These are phyloP conservation scores for Diversispora eburnea DNA, from an alignment of 192 early-diverging fungal genomes.

Conservation along the genomic window DNA sequence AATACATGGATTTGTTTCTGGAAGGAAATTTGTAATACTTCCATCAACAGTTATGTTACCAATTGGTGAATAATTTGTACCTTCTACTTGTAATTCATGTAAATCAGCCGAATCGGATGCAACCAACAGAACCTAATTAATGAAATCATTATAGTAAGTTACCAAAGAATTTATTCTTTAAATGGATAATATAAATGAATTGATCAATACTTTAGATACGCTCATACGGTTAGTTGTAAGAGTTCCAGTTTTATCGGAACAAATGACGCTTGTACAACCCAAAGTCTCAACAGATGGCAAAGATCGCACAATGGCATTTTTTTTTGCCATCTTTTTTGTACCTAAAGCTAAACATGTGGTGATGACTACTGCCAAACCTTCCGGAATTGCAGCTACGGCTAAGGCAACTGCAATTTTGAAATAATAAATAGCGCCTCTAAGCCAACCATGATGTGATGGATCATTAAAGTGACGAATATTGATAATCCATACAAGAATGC, in stretches of 20 bases:
- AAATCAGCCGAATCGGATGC: slow-evolving; percentile 46
- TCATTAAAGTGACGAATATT: slow-evolving; percentile 98
- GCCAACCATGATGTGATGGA: slow-evolving; percentile 82
- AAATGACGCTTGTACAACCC: slow-evolving; percentile 96
- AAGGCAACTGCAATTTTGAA: slow-evolving; percentile 99
- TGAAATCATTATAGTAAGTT: neutral
- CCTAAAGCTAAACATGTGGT: slow-evolving; percentile 97
- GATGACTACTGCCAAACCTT: slow-evolving; percentile 97
- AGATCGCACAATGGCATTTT: slow-evolving; percentile 93
- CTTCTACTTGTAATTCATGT: slow-evolving; percentile 74
- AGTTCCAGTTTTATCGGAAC: slow-evolving; percentile 99
- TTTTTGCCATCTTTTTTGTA: slow-evolving; percentile 94
- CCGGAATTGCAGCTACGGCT: slow-evolving; percentile 98
- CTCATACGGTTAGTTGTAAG: slow-evolving; percentile 99
- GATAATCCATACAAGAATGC: slow-evolving; percentile 96
- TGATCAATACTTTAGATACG: slow-evolving; percentile 53
- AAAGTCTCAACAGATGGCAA: slow-evolving; percentile 93
- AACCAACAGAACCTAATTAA: slow-evolving; percentile 45
- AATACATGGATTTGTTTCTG: slow-evolving; percentile 53
- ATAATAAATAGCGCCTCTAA: slow-evolving; percentile 95
- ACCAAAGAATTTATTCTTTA: too few species aligned
- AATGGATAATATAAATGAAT: neutral
- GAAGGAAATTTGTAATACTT: slow-evolving; percentile 45
- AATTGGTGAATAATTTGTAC: slow-evolving; percentile 82
- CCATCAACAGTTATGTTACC: slow-evolving; percentile 55